A percentile compares a stretch with the other conserved stretches of the same genome.
These are phyloP conservation scores for Aspergillus aculeatus DNA, from an alignment of 2,329 filamentous ascomycete species.

Conservation along the genomic window DNA sequence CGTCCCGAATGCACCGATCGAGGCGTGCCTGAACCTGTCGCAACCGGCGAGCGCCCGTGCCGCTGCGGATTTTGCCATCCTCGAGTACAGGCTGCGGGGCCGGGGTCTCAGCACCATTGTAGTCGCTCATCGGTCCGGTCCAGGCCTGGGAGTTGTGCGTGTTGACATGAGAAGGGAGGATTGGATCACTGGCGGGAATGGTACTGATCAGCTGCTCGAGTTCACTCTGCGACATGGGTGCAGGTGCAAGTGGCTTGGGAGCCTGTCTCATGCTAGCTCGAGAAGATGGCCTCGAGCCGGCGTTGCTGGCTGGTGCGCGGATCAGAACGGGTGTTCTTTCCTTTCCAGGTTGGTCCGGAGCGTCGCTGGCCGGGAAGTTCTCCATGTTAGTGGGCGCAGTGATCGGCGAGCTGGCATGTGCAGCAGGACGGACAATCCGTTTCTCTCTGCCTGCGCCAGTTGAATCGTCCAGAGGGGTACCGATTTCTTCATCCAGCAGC, in stretches of 20 bases:
- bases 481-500: slow-evolving; percentile 61
- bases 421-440: slow-evolving; percentile 23
- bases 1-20: slow-evolving; percentile 64
- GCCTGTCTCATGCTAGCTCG: slow-evolving; percentile 35
- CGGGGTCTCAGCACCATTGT: slow-evolving; percentile 42
- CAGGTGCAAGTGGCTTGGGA: slow-evolving; percentile 40
- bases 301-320: slow-evolving; percentile 28
- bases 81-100: slow-evolving; percentile 27
- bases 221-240: slow-evolving; percentile 37
- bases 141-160: slow-evolving; percentile 31
- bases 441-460: slow-evolving; percentile 22
- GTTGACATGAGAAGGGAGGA: slow-evolving; percentile 24
- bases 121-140: slow-evolving; percentile 46
- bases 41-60: slow-evolving; percentile 61
- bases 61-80: slow-evolving; percentile 45
- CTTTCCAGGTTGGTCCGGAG: slow-evolving; percentile 21
- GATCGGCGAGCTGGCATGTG: slow-evolving; percentile 29
- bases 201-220: slow-evolving; percentile 31
- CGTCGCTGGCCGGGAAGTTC: slow-evolving; percentile 20
- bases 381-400: slow-evolving; percentile 23
- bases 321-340: slow-evolving; percentile 22
- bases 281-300: slow-evolving; percentile 39
- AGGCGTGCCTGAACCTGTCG: slow-evolving; percentile 61
- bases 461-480: slow-evolving; percentile 28
- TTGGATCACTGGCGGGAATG: slow-evolving; percentile 54